phyloP scores from a whole-genome alignment of 2,329 filamentous ascomycete genomes.

The Alternaria atra region DNA sequence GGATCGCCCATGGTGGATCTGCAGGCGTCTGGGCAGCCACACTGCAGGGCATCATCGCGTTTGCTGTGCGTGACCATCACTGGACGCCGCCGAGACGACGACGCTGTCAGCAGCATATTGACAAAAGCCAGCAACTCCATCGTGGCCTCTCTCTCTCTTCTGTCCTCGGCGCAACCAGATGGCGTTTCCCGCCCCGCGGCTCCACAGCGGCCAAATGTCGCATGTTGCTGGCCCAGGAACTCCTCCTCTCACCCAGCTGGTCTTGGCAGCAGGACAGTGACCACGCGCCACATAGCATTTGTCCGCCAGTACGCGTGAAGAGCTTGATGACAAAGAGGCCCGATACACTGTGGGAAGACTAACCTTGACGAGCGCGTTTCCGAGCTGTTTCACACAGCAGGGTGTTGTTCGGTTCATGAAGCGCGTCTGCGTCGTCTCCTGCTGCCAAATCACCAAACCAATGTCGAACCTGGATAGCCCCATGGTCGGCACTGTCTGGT shows the following conservation, averaged over 20 bases:
- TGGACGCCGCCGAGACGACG: slow-evolving; percentile 5
- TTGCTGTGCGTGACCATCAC: slow-evolving; percentile 16
- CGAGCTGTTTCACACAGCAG: slow-evolving; percentile 45
- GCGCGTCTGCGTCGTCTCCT: slow-evolving; percentile 38
- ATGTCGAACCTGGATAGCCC: slow-evolving; percentile 40
- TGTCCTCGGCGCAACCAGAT: slow-evolving; percentile 1
- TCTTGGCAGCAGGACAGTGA: slow-evolving; percentile 26
- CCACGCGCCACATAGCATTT: slow-evolving; percentile 20
- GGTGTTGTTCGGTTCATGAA: slow-evolving; percentile 21
- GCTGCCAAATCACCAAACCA: slow-evolving; percentile 49
- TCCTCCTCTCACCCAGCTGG: slow-evolving; percentile 30
- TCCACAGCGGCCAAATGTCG: slow-evolving; percentile 37
- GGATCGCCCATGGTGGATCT: slow-evolving; percentile 51
- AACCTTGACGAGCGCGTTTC: slow-evolving; percentile 21
- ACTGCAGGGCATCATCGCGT: slow-evolving; percentile 44
- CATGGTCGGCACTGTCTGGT: slow-evolving; percentile 20
- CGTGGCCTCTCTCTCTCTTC: neutral
- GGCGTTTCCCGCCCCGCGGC: slow-evolving; percentile 22
- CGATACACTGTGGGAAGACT: slow-evolving; percentile 14
- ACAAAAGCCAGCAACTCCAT: slow-evolving; percentile 4
- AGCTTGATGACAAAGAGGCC: slow-evolving; percentile 20
- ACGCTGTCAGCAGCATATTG: slow-evolving; percentile 2
- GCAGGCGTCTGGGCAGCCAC: slow-evolving; percentile 42
- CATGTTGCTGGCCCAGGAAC: slow-evolving; percentile 24
- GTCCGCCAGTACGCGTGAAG: slow-evolving; percentile 20